These are phyloP conservation scores for Peniophora sp. DNA, from an alignment of 1,284 basidiomycete genomes.

Conservation along the genomic window DNA sequence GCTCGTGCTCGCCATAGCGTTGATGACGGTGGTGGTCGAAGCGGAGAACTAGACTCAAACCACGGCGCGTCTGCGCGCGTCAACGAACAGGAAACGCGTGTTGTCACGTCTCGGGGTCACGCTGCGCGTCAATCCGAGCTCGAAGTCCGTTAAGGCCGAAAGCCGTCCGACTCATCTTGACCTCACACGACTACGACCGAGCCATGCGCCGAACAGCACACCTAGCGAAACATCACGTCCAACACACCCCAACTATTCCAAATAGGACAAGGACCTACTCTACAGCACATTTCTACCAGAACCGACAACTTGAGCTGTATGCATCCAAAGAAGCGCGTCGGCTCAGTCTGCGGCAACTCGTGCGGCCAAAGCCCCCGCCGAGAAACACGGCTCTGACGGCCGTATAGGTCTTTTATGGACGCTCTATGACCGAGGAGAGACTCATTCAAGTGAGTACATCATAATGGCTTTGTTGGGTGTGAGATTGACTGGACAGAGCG, in stretches of 20 bases:
- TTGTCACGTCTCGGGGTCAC: not conserved
- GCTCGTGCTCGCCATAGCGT: not conserved
- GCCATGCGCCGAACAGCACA: not conserved
- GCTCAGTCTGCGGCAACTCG: slow-evolving; percentile 76
- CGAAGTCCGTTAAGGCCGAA: not conserved
- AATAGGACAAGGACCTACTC: not conserved
- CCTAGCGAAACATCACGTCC: not conserved
- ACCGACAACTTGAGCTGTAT: slow-evolving; percentile 76
- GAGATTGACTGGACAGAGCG: slow-evolving; percentile 42
- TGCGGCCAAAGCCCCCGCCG: slow-evolving; percentile 26
- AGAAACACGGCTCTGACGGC: slow-evolving; percentile 6
- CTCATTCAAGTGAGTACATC: slow-evolving; percentile 54
- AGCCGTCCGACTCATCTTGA: not conserved
- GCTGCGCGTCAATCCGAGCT: not conserved
- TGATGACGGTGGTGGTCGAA: not conserved
- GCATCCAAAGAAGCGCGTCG: slow-evolving; percentile 68
- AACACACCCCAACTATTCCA: slow-evolving; percentile 26
- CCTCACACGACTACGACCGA: not conserved
- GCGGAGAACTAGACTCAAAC: not conserved
- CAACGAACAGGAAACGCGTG: too few relatives aligned
- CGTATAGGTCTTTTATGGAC: slow-evolving; percentile 58
- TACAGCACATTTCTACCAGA: slow-evolving; percentile 70
- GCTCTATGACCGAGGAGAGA: slow-evolving; percentile 67
- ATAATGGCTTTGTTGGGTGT: slow-evolving; percentile 1
- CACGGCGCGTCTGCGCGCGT: not conserved